Conservation (phyloP, 495 filamentous ascomycete species). For the Cercophora samala region DNA sequence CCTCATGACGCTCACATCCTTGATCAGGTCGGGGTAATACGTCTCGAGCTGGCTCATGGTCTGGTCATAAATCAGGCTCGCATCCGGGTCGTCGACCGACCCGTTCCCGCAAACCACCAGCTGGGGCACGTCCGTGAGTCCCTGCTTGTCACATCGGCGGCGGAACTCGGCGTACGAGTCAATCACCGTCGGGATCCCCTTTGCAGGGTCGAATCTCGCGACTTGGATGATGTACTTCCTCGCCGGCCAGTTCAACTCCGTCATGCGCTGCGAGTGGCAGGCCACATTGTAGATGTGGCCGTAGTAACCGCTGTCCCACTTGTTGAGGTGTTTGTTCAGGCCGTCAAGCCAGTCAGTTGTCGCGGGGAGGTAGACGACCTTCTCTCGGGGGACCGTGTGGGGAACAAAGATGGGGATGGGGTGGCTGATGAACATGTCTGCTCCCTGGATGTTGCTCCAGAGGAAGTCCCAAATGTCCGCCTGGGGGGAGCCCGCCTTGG, state of each 20-base stretch:
- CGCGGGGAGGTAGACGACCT: slow-evolving; percentile 76
- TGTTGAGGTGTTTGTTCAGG: slow-evolving; percentile 72
- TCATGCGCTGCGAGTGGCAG: slow-evolving; percentile 59
- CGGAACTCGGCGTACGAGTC: slow-evolving; percentile 75
- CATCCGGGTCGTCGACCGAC: slow-evolving; percentile 84
- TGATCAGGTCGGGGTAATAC: slow-evolving; percentile 45
- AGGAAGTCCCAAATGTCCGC: slow-evolving; percentile 74
- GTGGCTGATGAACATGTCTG: slow-evolving; percentile 82
- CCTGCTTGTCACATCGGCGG: slow-evolving; percentile 49
- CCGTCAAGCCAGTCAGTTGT: slow-evolving; percentile 91
- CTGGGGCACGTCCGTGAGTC: slow-evolving; percentile 58
- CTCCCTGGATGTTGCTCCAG: slow-evolving; percentile 65
- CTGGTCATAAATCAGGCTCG: slow-evolving; percentile 66
- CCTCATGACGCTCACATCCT: slow-evolving; percentile 70
- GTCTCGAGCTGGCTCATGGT: slow-evolving; percentile 64
- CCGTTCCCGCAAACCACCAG: slow-evolving; percentile 74
- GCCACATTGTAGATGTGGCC: slow-evolving; percentile 67
- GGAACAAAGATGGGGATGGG: slow-evolving; percentile 79
- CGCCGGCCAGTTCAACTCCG: slow-evolving; percentile 63
- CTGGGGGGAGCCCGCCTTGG: slow-evolving; percentile 60
- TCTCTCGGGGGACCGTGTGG: slow-evolving; percentile 57
- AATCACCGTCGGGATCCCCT: slow-evolving; percentile 79
- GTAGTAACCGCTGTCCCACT: slow-evolving; percentile 75
- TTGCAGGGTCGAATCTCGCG: slow-evolving; percentile 82
- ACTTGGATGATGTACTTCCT: slow-evolving; percentile 80